Evolutionary conservation across 805 yeast species (phyloP), one percentile per base, ranked within the genome.

Genomic region (Metschnikowia cerradonensis): DNA sequence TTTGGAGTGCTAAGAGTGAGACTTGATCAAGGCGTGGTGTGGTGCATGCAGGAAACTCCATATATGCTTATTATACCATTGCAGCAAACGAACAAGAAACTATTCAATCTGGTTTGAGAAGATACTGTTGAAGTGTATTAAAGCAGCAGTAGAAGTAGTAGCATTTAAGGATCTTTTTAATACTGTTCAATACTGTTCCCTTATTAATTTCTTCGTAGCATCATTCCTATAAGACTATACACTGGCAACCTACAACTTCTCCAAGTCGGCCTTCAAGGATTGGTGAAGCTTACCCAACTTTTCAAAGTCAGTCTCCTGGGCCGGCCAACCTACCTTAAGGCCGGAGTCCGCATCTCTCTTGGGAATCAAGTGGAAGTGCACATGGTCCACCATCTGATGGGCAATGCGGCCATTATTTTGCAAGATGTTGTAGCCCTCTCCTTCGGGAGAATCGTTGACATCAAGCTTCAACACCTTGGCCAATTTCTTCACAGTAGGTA

Each of bases 401-500:
- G 98, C 99, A 63, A 91, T 84, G 65, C 88, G 73, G 45, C 98
- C 98, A 60, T 92, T 94, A 77, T 92, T 94, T 70, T 91, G 98
- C 58, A 92, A 74, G 19, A 92, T 67, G 65, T 92, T 92, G 78
- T 92, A 92, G 41, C 96, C 96, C 45, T 71, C 76, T 17, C 90
- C 89, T 4, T 77, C 76, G 3, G 76, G 76, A 32, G 82, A 79
- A 36, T 87, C 81, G 52, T 84, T 86, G 42, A 73, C 71, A 56
- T 81, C 86, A 56, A 85, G 76, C 3, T 80, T 85, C 54, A 88
- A 73, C 5, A 87, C 86, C 57, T 81, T 78, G 52, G 94, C 90
- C 57, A 94, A 75, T 65, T 84, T 89, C 77, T 92, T 92, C 46
- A 91, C 90, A 31, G 88, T 81, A 20, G 98, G 98, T 51, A 92